Evolutionary conservation across 1,284 basidiomycete species (phyloP).

Genomic region (Ganoderma lingzhi): DNA sequence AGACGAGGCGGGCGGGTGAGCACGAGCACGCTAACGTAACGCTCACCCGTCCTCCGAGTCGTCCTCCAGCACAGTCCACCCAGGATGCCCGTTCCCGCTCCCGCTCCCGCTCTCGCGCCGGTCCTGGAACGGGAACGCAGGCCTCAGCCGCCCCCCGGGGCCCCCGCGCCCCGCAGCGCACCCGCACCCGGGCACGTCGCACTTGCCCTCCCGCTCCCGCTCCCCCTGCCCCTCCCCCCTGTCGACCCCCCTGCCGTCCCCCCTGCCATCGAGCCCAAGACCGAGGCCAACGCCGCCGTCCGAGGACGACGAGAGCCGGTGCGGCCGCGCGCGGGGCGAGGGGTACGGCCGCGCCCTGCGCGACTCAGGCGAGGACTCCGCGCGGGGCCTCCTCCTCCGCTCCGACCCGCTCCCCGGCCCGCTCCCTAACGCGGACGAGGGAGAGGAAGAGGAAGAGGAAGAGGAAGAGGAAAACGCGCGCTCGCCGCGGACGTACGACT

Average conservation of each 20-base stretch:
- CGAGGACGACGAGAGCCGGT: slow-evolving; percentile 6
- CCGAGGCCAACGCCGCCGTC: background rate
- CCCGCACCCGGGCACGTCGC: slow-evolving; percentile 29
- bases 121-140: slow-evolving; percentile 32
- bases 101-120: background rate
- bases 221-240: background rate
- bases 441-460: too few species aligned
- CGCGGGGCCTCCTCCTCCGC: slow-evolving; percentile 11
- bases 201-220: background rate
- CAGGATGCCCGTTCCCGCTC: background rate
- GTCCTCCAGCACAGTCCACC: slow-evolving; percentile 30
- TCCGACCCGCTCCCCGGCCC: background rate
- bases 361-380: slow-evolving; percentile 23
- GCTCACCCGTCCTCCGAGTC: slow-evolving; percentile 22
- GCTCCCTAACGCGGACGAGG: background rate
- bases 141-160: slow-evolving; percentile 23
- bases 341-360: slow-evolving; percentile 28
- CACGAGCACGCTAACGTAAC: too few species aligned
- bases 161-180: slow-evolving; percentile 18
- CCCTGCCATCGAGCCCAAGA: background rate
- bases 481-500: slow-evolving; percentile 29
- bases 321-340: slow-evolving; percentile 17
- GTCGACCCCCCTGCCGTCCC: background rate
- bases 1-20: too few species aligned
- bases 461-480: background rate